These are phyloP conservation scores for Encephalitozoon intestinalis DNA, from an alignment of 371 early-diverging fungal species.

Conservation along the genomic window DNA sequence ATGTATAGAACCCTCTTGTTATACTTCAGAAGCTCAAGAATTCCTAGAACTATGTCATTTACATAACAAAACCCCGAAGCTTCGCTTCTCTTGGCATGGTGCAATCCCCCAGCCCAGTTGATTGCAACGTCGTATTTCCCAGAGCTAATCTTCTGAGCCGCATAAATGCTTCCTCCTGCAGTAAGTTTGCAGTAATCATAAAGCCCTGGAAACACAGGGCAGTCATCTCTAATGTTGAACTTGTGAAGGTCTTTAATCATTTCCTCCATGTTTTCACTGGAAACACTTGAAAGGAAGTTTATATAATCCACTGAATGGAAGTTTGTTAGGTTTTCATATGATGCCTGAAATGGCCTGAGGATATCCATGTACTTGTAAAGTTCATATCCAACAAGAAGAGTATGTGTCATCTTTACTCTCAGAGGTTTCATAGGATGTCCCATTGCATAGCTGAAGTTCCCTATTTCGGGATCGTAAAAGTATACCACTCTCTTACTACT, in stretches of 20 bases:
- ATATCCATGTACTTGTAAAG: conserved; percentile 60
- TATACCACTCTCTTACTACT: conserved; percentile 54
- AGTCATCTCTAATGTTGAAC: conserved; percentile 69
- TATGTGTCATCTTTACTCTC: conserved; percentile 59
- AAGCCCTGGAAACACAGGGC: conserved; percentile 66
- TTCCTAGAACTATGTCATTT: conserved; percentile 93
- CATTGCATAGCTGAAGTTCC: conserved; percentile 59
- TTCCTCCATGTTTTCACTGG: conserved; percentile 77
- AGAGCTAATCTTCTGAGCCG: conserved; percentile 75
- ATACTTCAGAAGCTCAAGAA: conserved; percentile 80
- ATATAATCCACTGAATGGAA: conserved; percentile 98
- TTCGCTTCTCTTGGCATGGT: conserved; percentile 88
- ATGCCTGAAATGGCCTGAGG: conserved; percentile 71
- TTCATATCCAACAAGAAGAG: conserved; percentile 59
- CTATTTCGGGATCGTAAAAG: conserved; percentile 58
- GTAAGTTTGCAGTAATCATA: conserved; percentile 56
- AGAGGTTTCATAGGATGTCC: conserved; percentile 62
- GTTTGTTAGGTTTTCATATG: conserved; percentile 80
- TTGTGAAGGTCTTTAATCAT: conserved; percentile 70
- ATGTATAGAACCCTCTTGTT: conserved; percentile 90
- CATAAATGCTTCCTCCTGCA: conserved; percentile 61
- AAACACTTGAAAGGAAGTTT: conserved; percentile 81
- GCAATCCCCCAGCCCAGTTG: conserved; percentile 96
- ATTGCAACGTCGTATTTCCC: conserved; percentile 83
- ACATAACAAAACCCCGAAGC: conserved; percentile 97